phyloP scores from a whole-genome alignment of 2,329 filamentous ascomycete genomes.

The Beauveria pseudobassiana region DNA sequence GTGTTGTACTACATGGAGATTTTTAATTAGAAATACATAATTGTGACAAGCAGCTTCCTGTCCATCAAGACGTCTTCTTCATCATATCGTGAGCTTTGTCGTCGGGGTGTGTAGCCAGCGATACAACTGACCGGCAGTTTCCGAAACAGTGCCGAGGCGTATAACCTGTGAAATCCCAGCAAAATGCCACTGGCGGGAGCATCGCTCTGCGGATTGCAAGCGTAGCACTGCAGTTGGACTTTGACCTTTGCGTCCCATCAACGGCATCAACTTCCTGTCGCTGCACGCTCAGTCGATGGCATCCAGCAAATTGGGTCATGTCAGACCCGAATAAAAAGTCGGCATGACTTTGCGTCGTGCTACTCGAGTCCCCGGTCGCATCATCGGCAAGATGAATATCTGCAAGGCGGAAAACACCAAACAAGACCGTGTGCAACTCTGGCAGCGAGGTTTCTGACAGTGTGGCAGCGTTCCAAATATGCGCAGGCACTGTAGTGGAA shows the following conservation, averaged over 20 bases:
- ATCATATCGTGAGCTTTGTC: not conserved
- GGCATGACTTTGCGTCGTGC: conserved; percentile 18
- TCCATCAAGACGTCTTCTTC: not conserved
- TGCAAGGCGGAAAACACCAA: conserved; percentile 21
- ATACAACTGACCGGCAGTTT: not conserved
- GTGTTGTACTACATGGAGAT: not conserved
- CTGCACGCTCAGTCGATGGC: conserved; percentile 23
- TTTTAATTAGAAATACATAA: not conserved
- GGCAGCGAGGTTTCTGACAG: conserved; percentile 16
- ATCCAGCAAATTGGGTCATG: conserved; percentile 19
- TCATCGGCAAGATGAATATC: conserved; percentile 12
- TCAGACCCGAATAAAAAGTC: conserved; percentile 25
- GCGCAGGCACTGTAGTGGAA: not conserved
- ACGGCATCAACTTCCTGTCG: conserved; percentile 7
- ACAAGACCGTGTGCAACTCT: conserved; percentile 17
- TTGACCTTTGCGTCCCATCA: not conserved
- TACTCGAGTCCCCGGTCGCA: not conserved
- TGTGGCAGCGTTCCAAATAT: conserved; percentile 16
- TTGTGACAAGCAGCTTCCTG: not conserved
- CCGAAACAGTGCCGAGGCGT: conserved; percentile 2
- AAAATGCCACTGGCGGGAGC: not conserved
- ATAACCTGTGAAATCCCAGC: not conserved
- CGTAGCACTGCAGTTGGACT: conserved; percentile 2
- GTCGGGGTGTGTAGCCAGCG: not conserved
- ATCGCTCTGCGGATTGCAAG: conserved; percentile 7